Evolutionary conservation across 2,329 filamentous ascomycete genomes (phyloP).

Genomic region (Botryotinia calthae): DNA sequence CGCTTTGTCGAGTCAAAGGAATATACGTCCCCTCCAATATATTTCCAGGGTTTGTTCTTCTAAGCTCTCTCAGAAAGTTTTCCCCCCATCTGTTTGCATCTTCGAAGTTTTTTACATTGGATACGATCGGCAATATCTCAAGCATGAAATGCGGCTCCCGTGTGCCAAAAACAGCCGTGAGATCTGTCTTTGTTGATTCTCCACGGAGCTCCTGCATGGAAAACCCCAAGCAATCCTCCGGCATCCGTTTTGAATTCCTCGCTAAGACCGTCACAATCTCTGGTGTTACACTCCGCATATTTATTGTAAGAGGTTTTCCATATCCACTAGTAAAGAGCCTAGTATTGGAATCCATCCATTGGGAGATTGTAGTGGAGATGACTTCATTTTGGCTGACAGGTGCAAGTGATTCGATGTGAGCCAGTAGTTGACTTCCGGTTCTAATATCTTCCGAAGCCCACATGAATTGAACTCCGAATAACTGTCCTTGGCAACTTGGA

Average conservation of each 20-base stretch:
- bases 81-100: slow-evolving; percentile 33
- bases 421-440: slow-evolving; percentile 35
- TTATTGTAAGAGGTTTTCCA: slow-evolving; percentile 21
- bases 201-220: slow-evolving; percentile 38
- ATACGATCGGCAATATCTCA: slow-evolving; percentile 39
- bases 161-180: slow-evolving; percentile 36
- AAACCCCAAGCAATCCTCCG: slow-evolving; percentile 35
- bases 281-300: slow-evolving; percentile 19
- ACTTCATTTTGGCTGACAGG: slow-evolving; percentile 37
- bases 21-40: slow-evolving; percentile 39
- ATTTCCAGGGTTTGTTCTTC: slow-evolving; percentile 32
- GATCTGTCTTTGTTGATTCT: slow-evolving; percentile 22
- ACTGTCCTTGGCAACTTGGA: slow-evolving; percentile 37
- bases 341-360: slow-evolving; percentile 25
- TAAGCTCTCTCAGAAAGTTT: slow-evolving; percentile 25
- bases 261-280: slow-evolving; percentile 18
- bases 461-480: slow-evolving; percentile 34
- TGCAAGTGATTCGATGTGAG: slow-evolving; percentile 36
- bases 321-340: slow-evolving; percentile 13
- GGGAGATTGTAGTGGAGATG: slow-evolving; percentile 27
- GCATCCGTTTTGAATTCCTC: slow-evolving; percentile 26
- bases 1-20: slow-evolving; percentile 32
- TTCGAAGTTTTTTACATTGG: slow-evolving; percentile 30
- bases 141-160: slow-evolving; percentile 40
- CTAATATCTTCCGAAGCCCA: slow-evolving; percentile 40